Evolutionary conservation across 768 basidiomycete species (phyloP).

Genomic region (Dioszegia hungarica): DNA sequence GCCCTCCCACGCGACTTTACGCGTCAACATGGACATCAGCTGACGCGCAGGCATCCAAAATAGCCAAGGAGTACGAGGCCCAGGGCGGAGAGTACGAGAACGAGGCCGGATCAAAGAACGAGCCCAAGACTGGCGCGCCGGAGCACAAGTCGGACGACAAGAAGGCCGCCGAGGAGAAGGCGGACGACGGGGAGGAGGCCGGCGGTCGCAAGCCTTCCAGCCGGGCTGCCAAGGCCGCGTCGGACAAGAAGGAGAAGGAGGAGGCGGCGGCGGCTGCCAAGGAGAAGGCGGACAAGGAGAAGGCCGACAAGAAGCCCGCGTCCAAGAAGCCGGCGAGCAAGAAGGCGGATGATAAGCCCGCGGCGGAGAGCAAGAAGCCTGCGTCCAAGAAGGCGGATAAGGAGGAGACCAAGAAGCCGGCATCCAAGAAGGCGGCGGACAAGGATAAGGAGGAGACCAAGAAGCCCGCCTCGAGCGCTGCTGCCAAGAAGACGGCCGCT

Average conservation of each 20-base stretch:
- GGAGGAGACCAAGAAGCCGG: conserved; percentile 15
- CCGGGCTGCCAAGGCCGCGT: conserved; percentile 11
- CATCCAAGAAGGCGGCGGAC: conserved; percentile 5
- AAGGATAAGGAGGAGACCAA: conserved; percentile 8
- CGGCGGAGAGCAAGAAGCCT: conserved; percentile 15
- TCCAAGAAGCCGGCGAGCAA: conserved; percentile 7
- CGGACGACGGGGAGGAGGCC: neutral
- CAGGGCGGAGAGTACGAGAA: conserved; percentile 45
- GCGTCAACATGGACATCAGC: neutral
- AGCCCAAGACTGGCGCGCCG: conserved; percentile 43
- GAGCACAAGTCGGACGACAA: conserved; percentile 37
- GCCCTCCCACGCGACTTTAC: neutral
- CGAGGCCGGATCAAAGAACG: conserved; percentile 46
- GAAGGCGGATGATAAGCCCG: conserved; percentile 1
- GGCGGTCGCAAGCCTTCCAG: neutral
- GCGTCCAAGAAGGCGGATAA: conserved; percentile 9
- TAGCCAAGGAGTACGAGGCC: conserved; percentile 45
- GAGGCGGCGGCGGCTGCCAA: neutral
- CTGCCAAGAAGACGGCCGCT: conserved; percentile 1
- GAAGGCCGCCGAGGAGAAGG: conserved; percentile 17
- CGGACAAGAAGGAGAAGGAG: conserved; percentile 18
- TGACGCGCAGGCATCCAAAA: conserved; percentile 29
- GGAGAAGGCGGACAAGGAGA: conserved; percentile 15
- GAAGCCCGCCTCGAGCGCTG: conserved; percentile 11
- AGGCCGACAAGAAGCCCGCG: conserved; percentile 17